Conservation (phyloP, 495 filamentous ascomycete genomes). For the Lasiosphaeria ovina region DNA sequence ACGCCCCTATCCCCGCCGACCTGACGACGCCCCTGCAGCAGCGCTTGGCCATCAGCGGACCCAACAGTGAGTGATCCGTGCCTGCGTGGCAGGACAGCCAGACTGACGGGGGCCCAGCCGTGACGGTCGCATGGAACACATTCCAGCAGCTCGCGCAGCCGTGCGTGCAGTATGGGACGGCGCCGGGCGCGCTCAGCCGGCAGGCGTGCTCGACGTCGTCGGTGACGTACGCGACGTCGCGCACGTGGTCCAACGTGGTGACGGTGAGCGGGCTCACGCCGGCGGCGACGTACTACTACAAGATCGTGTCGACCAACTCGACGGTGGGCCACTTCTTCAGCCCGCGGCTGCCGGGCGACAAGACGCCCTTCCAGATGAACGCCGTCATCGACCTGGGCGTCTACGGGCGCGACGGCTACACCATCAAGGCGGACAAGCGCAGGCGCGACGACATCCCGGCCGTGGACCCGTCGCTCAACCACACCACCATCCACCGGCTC, state of each 20-base stretch:
- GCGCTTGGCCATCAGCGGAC: conserved; percentile 55
- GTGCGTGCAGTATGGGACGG: conserved; percentile 47
- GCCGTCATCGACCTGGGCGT: conserved; percentile 48
- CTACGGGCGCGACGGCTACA: conserved; percentile 57
- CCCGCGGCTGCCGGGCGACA: conserved; percentile 47
- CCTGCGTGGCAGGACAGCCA: background rate
- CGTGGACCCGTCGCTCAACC: conserved; percentile 57
- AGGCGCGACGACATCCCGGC: conserved; percentile 53
- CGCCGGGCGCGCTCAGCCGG: conserved; percentile 26
- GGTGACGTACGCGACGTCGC: conserved; percentile 39
- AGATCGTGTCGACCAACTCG: conserved; percentile 57
- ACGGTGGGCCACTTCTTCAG: conserved; percentile 55
- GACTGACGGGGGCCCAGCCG: conserved; percentile 33
- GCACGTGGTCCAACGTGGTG: conserved; percentile 42
- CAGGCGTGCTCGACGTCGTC: conserved; percentile 37
- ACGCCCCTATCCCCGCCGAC: conserved; percentile 53
- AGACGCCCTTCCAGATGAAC: conserved; percentile 39
- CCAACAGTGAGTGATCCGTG: conserved; percentile 44
- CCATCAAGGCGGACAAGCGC: conserved; percentile 44
- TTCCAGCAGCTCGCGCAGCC: conserved; percentile 38
- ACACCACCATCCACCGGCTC: conserved; percentile 59
- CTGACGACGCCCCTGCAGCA: conserved; percentile 58
- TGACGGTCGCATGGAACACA: conserved; percentile 55
- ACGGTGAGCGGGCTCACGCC: conserved; percentile 32
- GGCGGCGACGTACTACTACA: conserved; percentile 47